Base-by-base conservation (phyloP, 306 rosid species). In the Vigna hirtella region DNA sequence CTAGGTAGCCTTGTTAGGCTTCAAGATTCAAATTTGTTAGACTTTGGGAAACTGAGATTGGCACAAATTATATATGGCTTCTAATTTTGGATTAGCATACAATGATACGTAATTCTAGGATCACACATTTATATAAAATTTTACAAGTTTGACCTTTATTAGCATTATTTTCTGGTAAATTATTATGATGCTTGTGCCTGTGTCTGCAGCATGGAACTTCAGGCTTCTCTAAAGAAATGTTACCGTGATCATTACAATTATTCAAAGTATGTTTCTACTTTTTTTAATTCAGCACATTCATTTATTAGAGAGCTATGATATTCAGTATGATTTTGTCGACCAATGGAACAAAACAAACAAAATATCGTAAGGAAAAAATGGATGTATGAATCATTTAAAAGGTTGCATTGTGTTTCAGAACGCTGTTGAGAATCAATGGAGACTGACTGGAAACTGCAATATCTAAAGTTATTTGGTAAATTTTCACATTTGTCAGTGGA, bases 211-310 rank as follows among this genome's bases (percentile, higher is more conserved):
- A 42, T 15, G 26, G 80, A 77, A 75, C 71, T 38, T 79, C 77
- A 74, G 48, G 66, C 59, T 59, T 75, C 78, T 73, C 78, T 24
- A 73, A 77, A 68, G 70, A 64, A 73, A 50, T 70, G 24, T 20
- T 58, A 70, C 55, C 22, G 30, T 52, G 74, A 63, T 74, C 43
- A 57, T 76, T 49, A 42, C 62, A 62, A 70, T 73, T 42, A 59
- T 64, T 68, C 79, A 80, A 58, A 77, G 82, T 77, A 72, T 71
- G 77, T 38, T 84, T 82, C 48, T 32, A 28, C 84, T 69, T 72
- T 70, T 79, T 48, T 52, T 58, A 65, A 26, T 57, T 49, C 28
- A 62, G n/a, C 70, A 42, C 49, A 24, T 79, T 77, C 72, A 79
- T 76, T 58, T 59, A 34, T 36, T 53, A 43, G 38, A 6, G 58